Evolutionary conservation across 2,329 filamentous ascomycete species (phyloP), one percentile per base, ranked within the genome.

Genomic region (Fusarium paranaense): DNA sequence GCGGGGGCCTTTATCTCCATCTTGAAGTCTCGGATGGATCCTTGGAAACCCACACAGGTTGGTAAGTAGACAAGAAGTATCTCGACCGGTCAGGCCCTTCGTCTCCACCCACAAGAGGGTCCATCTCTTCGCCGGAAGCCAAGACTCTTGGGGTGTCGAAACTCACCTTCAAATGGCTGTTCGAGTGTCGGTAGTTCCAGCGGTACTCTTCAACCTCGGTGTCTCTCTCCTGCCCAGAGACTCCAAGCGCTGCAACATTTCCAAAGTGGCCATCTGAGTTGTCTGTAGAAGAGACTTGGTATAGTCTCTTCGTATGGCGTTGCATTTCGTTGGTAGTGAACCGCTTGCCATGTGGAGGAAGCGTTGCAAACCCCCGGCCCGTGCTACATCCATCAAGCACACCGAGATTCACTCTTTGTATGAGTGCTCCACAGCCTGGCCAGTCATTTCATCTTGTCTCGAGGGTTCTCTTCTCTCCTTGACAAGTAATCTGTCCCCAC

Each of bases 41-140:
- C 40, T 40, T 61, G 66, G 47, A 58, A 60, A 59, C 60, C 67
- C 63, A 73, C 71, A 47, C 37, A 50, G 22, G 30, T 45, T 60
- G 33, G 47, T 42, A 50, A 13, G 30, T 37, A 62, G 30, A 56
- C 50, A 50, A 18, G 37, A 35, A 22, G 40, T 40, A 62, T 50
- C 35, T 47, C 58, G 27, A 47, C 45, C 45, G 13, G 22, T 38
- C 38, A 67, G 62, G 45, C n/a, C 66, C 50, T 67, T 25, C 33
- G 66, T 73, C 70, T 45, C 71, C 71, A 74, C 67, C 32, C 50
- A 30, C n/a, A 33, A 54, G 22, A 72, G 33, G 11, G 50, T 25
- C 52, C 37, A 30, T 66, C 22, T 72, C 47, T 38, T 32, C 35
- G 54, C 45, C 47, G n/a, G 25, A 30, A 61, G 16, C 60, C 32